Percentiles rank a stretch among this genome's conserved stretches.
phyloP scores from a whole-genome alignment of 495 filamentous ascomycete species.

The Xylaria acuta region DNA sequence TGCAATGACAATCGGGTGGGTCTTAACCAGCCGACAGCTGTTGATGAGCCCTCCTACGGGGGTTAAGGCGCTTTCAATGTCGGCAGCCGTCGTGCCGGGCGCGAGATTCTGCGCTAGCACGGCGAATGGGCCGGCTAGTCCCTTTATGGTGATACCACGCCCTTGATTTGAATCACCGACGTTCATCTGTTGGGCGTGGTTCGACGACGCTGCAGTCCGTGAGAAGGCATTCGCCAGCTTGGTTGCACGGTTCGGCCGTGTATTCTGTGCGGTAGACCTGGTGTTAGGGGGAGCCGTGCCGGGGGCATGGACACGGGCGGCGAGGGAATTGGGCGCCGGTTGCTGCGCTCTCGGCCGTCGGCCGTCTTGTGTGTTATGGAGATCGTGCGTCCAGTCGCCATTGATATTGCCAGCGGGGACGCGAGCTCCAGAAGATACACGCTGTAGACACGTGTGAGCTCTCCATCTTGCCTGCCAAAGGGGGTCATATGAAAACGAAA shows the following conservation, averaged over 20 bases:
- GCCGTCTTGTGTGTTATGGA: constrained; percentile 45
- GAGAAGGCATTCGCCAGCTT: constrained; percentile 33
- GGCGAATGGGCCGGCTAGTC: constrained; percentile 79
- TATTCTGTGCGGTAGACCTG: constrained; percentile 30
- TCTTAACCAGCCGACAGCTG: constrained; percentile 73
- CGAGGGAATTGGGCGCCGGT: constrained; percentile 48
- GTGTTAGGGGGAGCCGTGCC: constrained; percentile 37
- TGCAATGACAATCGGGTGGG: constrained; percentile 78
- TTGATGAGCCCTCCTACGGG: constrained; percentile 72
- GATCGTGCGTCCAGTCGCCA: constrained; percentile 65
- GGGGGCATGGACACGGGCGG: constrained; percentile 50
- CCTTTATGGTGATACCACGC: constrained; percentile 75
- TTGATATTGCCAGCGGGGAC: constrained; percentile 53
- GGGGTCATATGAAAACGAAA: constrained; percentile 14
- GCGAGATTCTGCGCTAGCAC: constrained; percentile 91
- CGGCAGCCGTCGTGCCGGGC: constrained; percentile 88
- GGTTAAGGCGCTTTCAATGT: constrained; percentile 87
- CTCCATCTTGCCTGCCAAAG: background rate
- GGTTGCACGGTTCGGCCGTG: constrained; percentile 36
- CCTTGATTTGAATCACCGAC: constrained; percentile 2
- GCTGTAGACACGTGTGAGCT: constrained; percentile 26
- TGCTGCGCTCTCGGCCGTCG: constrained; percentile 41
- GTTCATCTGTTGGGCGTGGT: constrained; percentile 36
- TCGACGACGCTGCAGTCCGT: constrained; percentile 33
- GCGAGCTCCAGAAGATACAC: constrained; percentile 47